A percentile compares a stretch with the other conserved stretches of the same genome.
Conservation (phyloP, 1,139 yeast genomes). For the Kodamaea derodonti region DNA sequence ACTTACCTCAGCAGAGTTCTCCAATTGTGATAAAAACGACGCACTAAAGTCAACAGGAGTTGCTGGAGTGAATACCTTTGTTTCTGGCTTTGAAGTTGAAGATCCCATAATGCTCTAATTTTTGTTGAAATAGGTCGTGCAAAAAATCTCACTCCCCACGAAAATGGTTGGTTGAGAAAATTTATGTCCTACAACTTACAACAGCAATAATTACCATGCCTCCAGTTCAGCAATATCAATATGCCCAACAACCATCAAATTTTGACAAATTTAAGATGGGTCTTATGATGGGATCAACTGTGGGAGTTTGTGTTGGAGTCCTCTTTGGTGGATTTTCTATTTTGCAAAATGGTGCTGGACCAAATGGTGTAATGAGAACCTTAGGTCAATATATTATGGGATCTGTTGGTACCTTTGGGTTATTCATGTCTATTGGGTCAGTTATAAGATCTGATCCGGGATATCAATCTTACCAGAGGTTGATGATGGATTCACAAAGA, state of each 20-base stretch:
- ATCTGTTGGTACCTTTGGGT: constrained; percentile 93
- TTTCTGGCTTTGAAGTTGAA: constrained; percentile 55
- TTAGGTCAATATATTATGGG: constrained; percentile 96
- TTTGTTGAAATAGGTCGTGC: constrained; percentile 7
- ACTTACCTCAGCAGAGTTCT: constrained; percentile 61
- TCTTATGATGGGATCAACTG: constrained; percentile 92
- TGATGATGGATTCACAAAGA: constrained; percentile 36
- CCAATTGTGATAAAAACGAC: constrained; percentile 65
- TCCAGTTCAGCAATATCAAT: constrained; percentile 76
- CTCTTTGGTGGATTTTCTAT: constrained; percentile 92
- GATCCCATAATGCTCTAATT: constrained; percentile 44
- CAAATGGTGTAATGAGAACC: constrained; percentile 94
- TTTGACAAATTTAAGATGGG: constrained; percentile 99
- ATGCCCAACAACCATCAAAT: constrained; percentile 74
- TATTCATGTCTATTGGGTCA: constrained; percentile 93
- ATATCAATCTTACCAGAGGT: constrained; percentile 37
- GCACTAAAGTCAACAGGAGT: constrained; percentile 77
- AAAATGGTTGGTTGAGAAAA: constrained; percentile 8
- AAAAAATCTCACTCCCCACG: constrained; percentile 1
- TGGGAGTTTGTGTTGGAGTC: constrained; percentile 94
- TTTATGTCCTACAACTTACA: constrained; percentile 2
- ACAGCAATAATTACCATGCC: constrained; percentile 50
- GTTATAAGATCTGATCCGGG: constrained; percentile 79
- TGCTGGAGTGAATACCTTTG: constrained; percentile 63
- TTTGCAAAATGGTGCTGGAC: constrained; percentile 95